These are phyloP conservation scores for Sequoiadendron giganteum DNA, from an alignment of 75 land plant genomes.

Conservation along the genomic window DNA sequence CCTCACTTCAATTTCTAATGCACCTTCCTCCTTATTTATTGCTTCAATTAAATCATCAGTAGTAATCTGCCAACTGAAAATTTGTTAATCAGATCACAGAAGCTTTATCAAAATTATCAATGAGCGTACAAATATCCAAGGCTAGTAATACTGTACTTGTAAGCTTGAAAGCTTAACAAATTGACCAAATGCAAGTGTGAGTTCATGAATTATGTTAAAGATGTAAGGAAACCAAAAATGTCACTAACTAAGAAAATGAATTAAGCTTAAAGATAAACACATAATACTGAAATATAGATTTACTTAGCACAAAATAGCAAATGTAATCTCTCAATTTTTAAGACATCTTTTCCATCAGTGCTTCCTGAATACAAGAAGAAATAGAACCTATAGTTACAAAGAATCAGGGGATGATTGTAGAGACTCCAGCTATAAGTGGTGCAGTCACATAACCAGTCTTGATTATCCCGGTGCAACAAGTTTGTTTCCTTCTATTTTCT, in stretches of 20 bases:
- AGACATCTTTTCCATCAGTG: background rate
- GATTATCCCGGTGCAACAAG: background rate
- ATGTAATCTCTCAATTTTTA: background rate
- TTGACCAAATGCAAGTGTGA: background rate
- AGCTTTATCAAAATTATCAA: background rate
- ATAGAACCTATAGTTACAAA: background rate
- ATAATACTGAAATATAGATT: background rate
- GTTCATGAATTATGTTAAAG: background rate
- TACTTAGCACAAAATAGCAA: background rate
- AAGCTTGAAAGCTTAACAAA: background rate
- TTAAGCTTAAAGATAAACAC: background rate
- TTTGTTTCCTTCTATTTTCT: background rate
- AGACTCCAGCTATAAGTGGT: too few species aligned
- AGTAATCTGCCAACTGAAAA: conserved; percentile 54
- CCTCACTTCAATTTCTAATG: conserved; percentile 66
- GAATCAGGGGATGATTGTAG: background rate
- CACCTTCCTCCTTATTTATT: conserved; percentile 84
- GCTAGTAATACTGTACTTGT: background rate
- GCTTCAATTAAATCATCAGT: conserved; percentile 97
- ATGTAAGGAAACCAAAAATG: background rate
- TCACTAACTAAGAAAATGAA: background rate
- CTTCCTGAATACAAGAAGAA: background rate
- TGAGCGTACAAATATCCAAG: background rate
- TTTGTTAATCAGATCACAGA: background rate
- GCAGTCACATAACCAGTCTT: background rate